Evolutionary conservation across 176 grass and related monocot species (phyloP).

Genomic region (Melocanna baccifera): DNA sequence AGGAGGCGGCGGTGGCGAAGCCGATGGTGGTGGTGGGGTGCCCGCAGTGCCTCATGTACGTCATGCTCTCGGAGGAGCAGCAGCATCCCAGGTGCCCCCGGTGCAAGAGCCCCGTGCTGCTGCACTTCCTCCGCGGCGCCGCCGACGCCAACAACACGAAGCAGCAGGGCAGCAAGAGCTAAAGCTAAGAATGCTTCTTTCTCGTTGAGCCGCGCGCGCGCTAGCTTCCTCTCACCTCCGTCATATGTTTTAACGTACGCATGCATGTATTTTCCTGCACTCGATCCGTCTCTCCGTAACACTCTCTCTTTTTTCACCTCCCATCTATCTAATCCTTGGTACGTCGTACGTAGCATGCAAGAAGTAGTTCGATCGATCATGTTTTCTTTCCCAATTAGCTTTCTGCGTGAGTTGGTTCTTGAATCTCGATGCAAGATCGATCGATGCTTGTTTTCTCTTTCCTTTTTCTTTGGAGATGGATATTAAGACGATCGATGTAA

Average conservation of each 20-base stretch:
- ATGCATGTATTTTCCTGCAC: neutral
- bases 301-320: neutral
- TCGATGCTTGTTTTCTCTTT: neutral
- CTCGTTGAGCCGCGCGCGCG: neutral
- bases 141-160: neutral
- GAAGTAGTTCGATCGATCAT: neutral
- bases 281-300: neutral
- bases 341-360: neutral
- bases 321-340: neutral
- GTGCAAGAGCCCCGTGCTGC: slow-evolving; percentile 66
- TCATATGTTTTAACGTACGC: neutral
- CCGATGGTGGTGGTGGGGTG: slow-evolving; percentile 70
- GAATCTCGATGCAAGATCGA: neutral
- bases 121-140: slow-evolving; percentile 38
- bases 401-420: neutral
- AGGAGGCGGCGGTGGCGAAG: slow-evolving; percentile 35
- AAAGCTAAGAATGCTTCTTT: neutral
- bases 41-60: slow-evolving; percentile 76
- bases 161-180: slow-evolving; percentile 24
- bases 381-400: neutral
- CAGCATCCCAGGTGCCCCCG: slow-evolving; percentile 58
- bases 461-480: neutral
- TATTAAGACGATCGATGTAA: neutral
- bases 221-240: neutral
- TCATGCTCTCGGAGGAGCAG: slow-evolving; percentile 63